Evolutionary conservation across 2,329 filamentous ascomycete species (phyloP).

Genomic region (Pseudomassariella vexata): DNA sequence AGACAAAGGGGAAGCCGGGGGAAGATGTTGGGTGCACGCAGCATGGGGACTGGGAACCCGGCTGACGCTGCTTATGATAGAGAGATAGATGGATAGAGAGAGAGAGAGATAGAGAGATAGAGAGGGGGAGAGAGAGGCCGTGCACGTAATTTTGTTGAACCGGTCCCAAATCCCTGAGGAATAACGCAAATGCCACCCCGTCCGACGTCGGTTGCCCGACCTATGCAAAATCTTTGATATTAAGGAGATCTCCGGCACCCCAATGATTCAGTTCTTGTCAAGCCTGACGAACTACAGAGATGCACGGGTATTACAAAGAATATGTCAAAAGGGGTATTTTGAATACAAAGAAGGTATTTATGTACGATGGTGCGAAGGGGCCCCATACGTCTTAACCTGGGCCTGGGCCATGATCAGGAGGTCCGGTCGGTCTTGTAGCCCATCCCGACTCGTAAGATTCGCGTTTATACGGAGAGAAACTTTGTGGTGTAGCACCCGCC

Average conservation of each 20-base stretch:
- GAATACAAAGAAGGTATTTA: neutral
- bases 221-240: slow-evolving; percentile 4
- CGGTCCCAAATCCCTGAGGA: neutral
- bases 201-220: slow-evolving; percentile 5
- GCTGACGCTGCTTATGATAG: no score
- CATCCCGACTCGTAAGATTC: slow-evolving; percentile 32
- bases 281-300: neutral
- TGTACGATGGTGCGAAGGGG: neutral
- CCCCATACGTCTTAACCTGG: neutral
- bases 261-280: neutral
- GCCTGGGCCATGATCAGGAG: slow-evolving; percentile 3
- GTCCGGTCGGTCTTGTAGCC: slow-evolving; percentile 22
- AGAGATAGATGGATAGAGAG: no score
- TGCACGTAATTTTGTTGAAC: no score
- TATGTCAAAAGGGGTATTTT: slow-evolving; percentile 1
- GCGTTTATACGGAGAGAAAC: slow-evolving; percentile 21
- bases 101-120: no score
- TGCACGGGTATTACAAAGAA: slow-evolving; percentile 1
- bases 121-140: no score
- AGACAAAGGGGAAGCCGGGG: no score
- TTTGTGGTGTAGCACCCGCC: slow-evolving; percentile 15
- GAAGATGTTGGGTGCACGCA: no score
- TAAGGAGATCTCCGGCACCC: neutral
- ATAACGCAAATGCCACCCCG: slow-evolving; percentile 1
- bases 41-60: no score